phyloP scores from a whole-genome alignment of 768 basidiomycete species.

The Mycena floridula region DNA sequence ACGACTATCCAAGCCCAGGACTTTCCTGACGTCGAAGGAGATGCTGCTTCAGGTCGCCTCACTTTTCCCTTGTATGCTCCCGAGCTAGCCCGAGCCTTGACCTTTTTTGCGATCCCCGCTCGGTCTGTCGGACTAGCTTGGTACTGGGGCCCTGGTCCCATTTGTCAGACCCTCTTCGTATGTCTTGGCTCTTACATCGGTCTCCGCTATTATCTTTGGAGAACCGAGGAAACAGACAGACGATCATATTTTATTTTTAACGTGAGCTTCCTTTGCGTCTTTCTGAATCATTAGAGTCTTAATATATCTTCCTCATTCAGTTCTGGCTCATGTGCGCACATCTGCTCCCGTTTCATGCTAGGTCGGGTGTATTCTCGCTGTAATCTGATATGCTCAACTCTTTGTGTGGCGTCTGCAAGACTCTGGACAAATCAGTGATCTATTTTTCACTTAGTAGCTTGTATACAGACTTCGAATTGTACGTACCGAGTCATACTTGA shows the following conservation, averaged over 20 bases:
- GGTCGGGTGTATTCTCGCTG: not conserved
- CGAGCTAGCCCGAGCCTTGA: conserved; percentile 20
- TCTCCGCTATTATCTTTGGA: conserved; percentile 12
- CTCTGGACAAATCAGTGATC: too few relatives aligned
- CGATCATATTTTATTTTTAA: conserved; percentile 19
- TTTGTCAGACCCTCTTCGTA: conserved; percentile 1
- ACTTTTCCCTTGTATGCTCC: conserved; percentile 43
- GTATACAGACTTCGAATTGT: too few relatives aligned
- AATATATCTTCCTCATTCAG: conserved; percentile 5
- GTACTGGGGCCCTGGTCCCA: conserved; percentile 8
- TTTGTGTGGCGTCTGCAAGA: too few relatives aligned
- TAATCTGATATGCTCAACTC: too few relatives aligned
- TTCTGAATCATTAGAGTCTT: not conserved
- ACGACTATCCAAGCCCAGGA: conserved; percentile 44
- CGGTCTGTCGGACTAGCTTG: conserved; percentile 12
- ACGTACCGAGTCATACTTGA: too few relatives aligned
- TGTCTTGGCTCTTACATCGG: conserved; percentile 10
- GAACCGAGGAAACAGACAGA: conserved; percentile 13
- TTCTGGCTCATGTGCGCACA: conserved; percentile 14
- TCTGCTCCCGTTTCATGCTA: conserved; percentile 6
- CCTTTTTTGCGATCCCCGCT: conserved; percentile 7
- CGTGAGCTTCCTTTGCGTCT: conserved; percentile 9
- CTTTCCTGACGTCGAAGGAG: conserved; percentile 40
- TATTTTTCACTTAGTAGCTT: too few relatives aligned
- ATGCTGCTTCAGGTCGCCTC: conserved; percentile 27